Percentiles rank a stretch among this genome's conserved stretches.
Evolutionary conservation across 2,329 filamentous ascomycete species (phyloP).

Genomic region (Fusarium falciforme): DNA sequence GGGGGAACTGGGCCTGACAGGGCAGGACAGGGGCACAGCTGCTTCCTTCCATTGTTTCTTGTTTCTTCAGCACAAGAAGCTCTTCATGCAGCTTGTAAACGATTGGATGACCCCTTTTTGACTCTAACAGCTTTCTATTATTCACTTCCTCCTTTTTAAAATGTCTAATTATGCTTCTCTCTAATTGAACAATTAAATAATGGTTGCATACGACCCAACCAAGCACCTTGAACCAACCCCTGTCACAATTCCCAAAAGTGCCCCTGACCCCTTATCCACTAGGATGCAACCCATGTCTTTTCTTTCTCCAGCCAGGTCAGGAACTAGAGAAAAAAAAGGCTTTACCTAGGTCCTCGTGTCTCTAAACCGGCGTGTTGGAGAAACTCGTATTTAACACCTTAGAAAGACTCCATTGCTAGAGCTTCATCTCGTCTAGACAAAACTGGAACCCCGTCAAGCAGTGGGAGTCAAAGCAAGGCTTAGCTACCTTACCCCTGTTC

Average conservation of each 20-base stretch:
- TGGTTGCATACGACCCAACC: constrained; percentile 7
- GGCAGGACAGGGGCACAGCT: constrained; percentile 1
- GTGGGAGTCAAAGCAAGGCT: constrained; percentile 2
- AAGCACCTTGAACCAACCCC: constrained; percentile 19
- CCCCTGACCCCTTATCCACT: constrained; percentile 32
- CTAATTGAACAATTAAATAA: background rate
- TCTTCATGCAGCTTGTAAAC: background rate
- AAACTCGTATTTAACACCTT: background rate
- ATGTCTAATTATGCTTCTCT: background rate
- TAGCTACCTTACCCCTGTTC: constrained; percentile 4
- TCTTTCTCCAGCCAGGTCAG: constrained; percentile 3
- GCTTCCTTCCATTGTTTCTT: constrained; percentile 11
- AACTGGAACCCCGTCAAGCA: background rate
- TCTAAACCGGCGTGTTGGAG: background rate
- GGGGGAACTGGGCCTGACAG: constrained; percentile 8
- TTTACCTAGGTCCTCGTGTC: background rate
- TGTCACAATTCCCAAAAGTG: constrained; percentile 13
- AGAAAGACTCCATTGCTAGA: background rate
- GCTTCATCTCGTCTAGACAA: background rate
- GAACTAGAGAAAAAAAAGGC: constrained; percentile 25
- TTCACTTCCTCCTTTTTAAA: background rate
- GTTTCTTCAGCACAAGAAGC: background rate
- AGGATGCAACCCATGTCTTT: constrained; percentile 19
- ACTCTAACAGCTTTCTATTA: background rate
- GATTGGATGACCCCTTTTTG: background rate